Evolutionary conservation across 768 basidiomycete species (phyloP), one percentile per base, ranked within the genome.

Genomic region (Tulasnella calospora): DNA sequence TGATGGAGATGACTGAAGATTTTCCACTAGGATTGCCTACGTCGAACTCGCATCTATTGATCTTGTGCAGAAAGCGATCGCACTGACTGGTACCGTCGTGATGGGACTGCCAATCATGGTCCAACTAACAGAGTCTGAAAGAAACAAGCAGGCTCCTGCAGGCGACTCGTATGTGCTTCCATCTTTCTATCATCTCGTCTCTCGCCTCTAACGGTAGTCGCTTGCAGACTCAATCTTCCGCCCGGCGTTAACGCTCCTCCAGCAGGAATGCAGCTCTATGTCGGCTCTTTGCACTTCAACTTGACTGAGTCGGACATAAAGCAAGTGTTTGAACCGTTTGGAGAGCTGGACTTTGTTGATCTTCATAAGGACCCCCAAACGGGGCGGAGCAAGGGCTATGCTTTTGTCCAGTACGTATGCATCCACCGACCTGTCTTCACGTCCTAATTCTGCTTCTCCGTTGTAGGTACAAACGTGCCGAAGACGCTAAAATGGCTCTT

Each of bases 261-360:
- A 83, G 85, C 46, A 89, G 89, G 92, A 83, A 95, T 94, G 90
- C 93, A 95, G 90, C 89, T 99, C 84, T 99, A 98, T 84, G 95
- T 99, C 84, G 96, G 95, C 78, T 97, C 95, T 79, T 87, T 99
- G 70, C 95, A 98, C 85, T 98, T 97, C 88, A 96, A 95, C 85
- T 91, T 99, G 79, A 94, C 95, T 77, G 94, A 98, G 86, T 92
- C 94, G 82, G 97, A 99, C 87, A 93, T 99, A 86, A 94, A 92
- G 86, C 96, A 98, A 90, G 97, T 99, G 81, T 99, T 99, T 85
- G 96, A 98, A 84, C 96, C 97, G 13, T 99, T 99, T 84, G 98
- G 98, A 82, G 94, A 96, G 86, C 88, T 99, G 81, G 97, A 97
- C 85, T 96, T 96, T 86, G 96, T 99, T 84, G 97, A 99, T 88